Conservation (phyloP, 2,329 filamentous ascomycete genomes). For the Aspergillus fructus region DNA sequence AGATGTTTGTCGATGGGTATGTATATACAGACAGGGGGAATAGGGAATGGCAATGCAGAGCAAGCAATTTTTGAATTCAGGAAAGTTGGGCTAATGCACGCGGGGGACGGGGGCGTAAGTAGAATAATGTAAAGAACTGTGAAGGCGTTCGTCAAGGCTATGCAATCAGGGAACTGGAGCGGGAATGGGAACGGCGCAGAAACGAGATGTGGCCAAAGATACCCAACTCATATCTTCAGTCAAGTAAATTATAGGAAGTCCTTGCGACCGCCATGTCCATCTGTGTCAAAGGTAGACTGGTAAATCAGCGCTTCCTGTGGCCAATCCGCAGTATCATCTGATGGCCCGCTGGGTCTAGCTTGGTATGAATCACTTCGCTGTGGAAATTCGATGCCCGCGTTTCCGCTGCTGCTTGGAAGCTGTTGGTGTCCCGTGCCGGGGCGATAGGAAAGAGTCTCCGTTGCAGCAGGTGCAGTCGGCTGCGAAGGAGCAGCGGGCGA, state of each 20-base stretch:
- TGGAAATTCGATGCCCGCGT: conserved; percentile 14
- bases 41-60: not conserved
- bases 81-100: not conserved
- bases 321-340: conserved; percentile 37
- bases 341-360: conserved; percentile 15
- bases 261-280: conserved; percentile 20
- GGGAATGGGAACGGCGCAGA: not conserved
- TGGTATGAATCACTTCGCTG: conserved; percentile 16
- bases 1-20: conserved; percentile 2
- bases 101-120: not conserved
- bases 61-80: not conserved
- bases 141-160: conserved; percentile 1
- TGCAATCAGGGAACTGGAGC: not conserved
- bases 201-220: not conserved
- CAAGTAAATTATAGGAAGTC: conserved; percentile 9
- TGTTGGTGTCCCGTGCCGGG: conserved; percentile 9
- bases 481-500: conserved; percentile 14
- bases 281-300: conserved; percentile 28
- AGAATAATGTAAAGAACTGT: not conserved
- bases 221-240: not conserved
- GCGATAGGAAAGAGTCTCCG: conserved; percentile 18
- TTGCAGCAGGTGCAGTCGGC: not conserved
- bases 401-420: conserved; percentile 29
- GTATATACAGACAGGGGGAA: conserved; percentile 14
- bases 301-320: conserved; percentile 43